A percentile compares a stretch with the other conserved stretches of the same genome.
Conservation (phyloP, 805 yeast species). For the Priceomyces haplophilus region DNA sequence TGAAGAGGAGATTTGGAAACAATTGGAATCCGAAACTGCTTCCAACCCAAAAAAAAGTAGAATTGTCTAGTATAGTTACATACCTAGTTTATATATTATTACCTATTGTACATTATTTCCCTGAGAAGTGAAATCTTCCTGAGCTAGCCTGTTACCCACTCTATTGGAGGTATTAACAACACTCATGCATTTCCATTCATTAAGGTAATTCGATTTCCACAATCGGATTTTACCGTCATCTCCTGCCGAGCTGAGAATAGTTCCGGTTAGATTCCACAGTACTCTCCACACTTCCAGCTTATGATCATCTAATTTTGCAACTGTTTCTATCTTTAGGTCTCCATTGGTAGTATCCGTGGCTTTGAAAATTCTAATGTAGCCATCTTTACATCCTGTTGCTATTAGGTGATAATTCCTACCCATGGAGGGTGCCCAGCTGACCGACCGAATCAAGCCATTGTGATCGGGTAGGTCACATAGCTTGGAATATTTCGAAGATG, state of each 20-base stretch:
- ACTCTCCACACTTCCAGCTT: slow-evolving; percentile 94
- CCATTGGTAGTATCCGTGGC: slow-evolving; percentile 45
- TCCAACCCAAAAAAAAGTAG: slow-evolving; percentile 29
- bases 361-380: slow-evolving; percentile 81
- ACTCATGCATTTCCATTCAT: slow-evolving; percentile 89
- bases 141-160: slow-evolving; percentile 19
- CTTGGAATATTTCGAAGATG: slow-evolving; percentile 41
- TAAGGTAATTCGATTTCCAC: slow-evolving; percentile 86
- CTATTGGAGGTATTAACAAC: slow-evolving; percentile 41
- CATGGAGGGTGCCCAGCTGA: slow-evolving; percentile 96
- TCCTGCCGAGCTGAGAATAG: slow-evolving; percentile 88
- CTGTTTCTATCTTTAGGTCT: slow-evolving; percentile 48
- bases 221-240: slow-evolving; percentile 90
- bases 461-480: slow-evolving; percentile 78
- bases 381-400: slow-evolving; percentile 97
- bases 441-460: slow-evolving; percentile 79
- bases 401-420: slow-evolving; percentile 83
- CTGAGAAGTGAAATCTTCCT: slow-evolving; percentile 10
- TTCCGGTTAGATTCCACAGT: slow-evolving; percentile 91
- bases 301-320: slow-evolving; percentile 73
- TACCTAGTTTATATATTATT: slow-evolving; percentile 1
- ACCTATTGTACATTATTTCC: slow-evolving; percentile 4
- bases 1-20: slow-evolving; percentile 39
- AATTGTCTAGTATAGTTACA: neutral
- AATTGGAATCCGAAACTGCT: slow-evolving; percentile 32